These are phyloP conservation scores for Pharnaceum exiguum DNA, from an alignment of 148 eudicot genomes.

Conservation along the genomic window DNA sequence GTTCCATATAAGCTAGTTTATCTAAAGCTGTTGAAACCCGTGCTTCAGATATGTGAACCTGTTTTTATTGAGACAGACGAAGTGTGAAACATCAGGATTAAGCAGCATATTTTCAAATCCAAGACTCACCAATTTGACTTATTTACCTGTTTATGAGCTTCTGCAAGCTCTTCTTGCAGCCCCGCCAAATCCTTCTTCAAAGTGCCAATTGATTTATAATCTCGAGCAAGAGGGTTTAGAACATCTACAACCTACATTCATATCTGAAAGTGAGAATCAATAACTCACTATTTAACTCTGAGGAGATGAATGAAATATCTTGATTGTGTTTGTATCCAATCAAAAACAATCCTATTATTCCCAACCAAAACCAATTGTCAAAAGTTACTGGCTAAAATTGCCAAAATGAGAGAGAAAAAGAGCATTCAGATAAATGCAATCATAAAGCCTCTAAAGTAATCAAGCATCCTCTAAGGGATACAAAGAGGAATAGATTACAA, in stretches of 20 bases:
- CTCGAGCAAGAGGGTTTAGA: conserved; percentile 89
- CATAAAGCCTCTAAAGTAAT: too few species aligned
- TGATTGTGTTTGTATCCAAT: too few species aligned
- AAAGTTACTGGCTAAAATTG: too few species aligned
- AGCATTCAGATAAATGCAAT: too few species aligned
- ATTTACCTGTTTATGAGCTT: conserved; percentile 82
- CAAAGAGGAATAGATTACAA: too few species aligned
- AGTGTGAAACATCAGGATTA: conserved; percentile 5
- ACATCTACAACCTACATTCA: conserved; percentile 82
- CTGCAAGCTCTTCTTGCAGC: conserved; percentile 75
- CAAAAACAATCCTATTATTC: too few species aligned
- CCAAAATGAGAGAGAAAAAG: too few species aligned
- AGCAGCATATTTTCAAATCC: background rate
- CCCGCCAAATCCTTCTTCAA: conserved; percentile 83
- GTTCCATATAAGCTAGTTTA: conserved; percentile 93
- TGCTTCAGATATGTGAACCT: conserved; percentile 97
- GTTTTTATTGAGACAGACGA: conserved; percentile 17
- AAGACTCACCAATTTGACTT: background rate
- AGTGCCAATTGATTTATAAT: conserved; percentile 81
- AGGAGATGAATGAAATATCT: background rate
- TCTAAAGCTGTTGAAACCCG: conserved; percentile 78
- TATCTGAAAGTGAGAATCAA: conserved; percentile 19
- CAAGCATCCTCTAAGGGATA: too few species aligned
- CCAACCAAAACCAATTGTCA: too few species aligned
- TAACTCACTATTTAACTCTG: background rate